A percentile compares a stretch with the other conserved stretches of the same genome.
These are phyloP conservation scores for Blastocystis hominis DNA, from an alignment of 352 stramenopile species.

Conservation along the genomic window DNA sequence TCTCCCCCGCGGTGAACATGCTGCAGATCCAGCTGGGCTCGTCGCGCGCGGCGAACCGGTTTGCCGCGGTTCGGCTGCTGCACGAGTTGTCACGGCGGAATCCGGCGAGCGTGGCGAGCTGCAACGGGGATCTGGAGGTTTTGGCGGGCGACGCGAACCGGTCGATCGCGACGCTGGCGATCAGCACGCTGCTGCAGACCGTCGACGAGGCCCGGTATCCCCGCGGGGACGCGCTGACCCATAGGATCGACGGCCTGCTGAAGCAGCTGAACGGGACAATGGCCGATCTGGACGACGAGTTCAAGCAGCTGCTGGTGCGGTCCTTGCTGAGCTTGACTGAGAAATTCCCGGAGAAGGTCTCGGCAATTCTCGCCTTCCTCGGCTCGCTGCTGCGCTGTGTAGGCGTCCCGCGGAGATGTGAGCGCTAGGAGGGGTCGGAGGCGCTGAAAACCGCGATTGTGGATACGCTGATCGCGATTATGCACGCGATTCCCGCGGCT, in stretches of 20 bases:
- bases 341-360: conserved; percentile 93
- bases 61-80: conserved; percentile 88
- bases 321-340: conserved; percentile 90
- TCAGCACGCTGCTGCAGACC: conserved; percentile 97
- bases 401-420: conserved; percentile 58
- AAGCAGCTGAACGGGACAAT: conserved; percentile 96
- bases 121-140: conserved; percentile 94
- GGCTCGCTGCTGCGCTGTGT: conserved; percentile 86
- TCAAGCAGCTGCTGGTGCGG: conserved; percentile 96
- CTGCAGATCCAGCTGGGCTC: conserved; percentile 86
- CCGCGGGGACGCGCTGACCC: conserved; percentile 83
- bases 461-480: conserved; percentile 88
- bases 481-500: conserved; percentile 86
- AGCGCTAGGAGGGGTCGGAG: conserved; percentile 78
- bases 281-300: conserved; percentile 96
- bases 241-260: conserved; percentile 64
- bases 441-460: conserved; percentile 99
- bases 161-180: conserved; percentile 92
- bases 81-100: conserved; percentile 80
- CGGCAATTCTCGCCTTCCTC: conserved; percentile 90
- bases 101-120: conserved; percentile 86
- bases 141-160: conserved; percentile 91
- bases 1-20: conserved; percentile 89
- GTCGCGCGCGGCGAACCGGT: conserved; percentile 85
- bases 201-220: conserved; percentile 58